Evolutionary conservation across 2,329 filamentous ascomycete genomes (phyloP).

Genomic region (Colletotrichum cordylinicola): DNA sequence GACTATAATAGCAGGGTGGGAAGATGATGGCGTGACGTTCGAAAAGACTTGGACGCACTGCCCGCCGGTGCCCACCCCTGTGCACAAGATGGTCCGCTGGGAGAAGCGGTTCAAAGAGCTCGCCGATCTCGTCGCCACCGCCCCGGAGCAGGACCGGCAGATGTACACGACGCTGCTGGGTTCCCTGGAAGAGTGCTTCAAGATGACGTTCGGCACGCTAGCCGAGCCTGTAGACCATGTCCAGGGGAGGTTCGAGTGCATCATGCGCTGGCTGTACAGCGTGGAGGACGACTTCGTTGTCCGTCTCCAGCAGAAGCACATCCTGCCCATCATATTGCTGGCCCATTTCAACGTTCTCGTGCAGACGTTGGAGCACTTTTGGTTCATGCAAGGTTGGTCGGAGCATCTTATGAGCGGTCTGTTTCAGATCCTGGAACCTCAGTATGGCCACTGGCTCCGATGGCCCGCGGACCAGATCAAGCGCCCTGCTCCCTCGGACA

Average conservation of each 20-base stretch:
- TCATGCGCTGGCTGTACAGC: slow-evolving; percentile 23
- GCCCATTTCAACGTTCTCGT: slow-evolving; percentile 24
- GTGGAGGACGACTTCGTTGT: slow-evolving; percentile 16
- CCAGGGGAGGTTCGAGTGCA: slow-evolving; percentile 10
- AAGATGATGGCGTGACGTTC: slow-evolving; percentile 1
- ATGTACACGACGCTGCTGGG: not conserved
- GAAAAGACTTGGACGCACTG: not conserved
- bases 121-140: slow-evolving; percentile 9
- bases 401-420: slow-evolving; percentile 22
- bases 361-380: slow-evolving; percentile 21
- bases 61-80: not conserved
- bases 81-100: slow-evolving; percentile 17
- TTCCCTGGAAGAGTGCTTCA: not conserved
- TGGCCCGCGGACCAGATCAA: slow-evolving; percentile 12
- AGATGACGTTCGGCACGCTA: slow-evolving; percentile 13
- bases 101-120: slow-evolving; percentile 18
- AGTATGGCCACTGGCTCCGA: not conserved
- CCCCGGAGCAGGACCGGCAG: not conserved
- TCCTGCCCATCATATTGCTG: slow-evolving; percentile 21
- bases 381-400: slow-evolving; percentile 27
- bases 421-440: not conserved
- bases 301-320: slow-evolving; percentile 11
- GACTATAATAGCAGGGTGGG: slow-evolving; percentile 21
- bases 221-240: not conserved
- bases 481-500: slow-evolving; percentile 7